Percentiles rank a stretch among this genome's conserved stretches.
phyloP scores from a whole-genome alignment of 2,329 filamentous ascomycete genomes.

The Pyrenochaeta sp. region DNA sequence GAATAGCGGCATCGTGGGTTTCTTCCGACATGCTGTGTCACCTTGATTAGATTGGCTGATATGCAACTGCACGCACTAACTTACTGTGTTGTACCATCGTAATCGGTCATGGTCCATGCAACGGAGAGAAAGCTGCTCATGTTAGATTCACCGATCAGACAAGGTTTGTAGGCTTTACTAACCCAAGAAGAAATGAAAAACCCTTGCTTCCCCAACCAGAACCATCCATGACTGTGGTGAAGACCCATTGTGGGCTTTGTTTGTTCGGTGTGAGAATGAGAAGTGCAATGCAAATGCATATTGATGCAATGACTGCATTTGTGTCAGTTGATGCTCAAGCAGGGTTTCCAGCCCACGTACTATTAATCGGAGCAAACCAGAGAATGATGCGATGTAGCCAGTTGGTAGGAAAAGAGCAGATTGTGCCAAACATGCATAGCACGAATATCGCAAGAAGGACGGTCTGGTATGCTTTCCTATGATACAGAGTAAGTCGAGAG shows the following conservation, averaged over 20 bases:
- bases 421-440: slow-evolving; percentile 63
- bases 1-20: slow-evolving; percentile 69
- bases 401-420: slow-evolving; percentile 70
- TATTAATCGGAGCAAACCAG: slow-evolving; percentile 73
- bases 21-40: slow-evolving; percentile 68
- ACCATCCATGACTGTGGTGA: slow-evolving; percentile 67
- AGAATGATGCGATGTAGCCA: slow-evolving; percentile 67
- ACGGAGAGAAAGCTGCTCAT: slow-evolving; percentile 60
- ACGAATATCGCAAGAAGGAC: slow-evolving; percentile 66
- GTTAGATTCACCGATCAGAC: slow-evolving; percentile 10
- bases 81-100: slow-evolving; percentile 71
- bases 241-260: slow-evolving; percentile 67
- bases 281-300: slow-evolving; percentile 67
- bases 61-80: slow-evolving; percentile 31
- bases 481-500: slow-evolving; percentile 3
- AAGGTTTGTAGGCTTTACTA: slow-evolving; percentile 34
- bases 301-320: slow-evolving; percentile 62
- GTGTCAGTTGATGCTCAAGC: slow-evolving; percentile 8
- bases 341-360: slow-evolving; percentile 42
- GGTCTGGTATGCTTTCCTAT: slow-evolving; percentile 65
- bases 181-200: slow-evolving; percentile 70
- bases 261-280: slow-evolving; percentile 67
- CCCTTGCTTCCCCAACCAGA: slow-evolving; percentile 69
- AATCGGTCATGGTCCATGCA: slow-evolving; percentile 74
- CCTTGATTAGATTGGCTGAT: slow-evolving; percentile 32